Conservation (phyloP, 768 basidiomycete genomes). For the Amylocystis lapponica region DNA sequence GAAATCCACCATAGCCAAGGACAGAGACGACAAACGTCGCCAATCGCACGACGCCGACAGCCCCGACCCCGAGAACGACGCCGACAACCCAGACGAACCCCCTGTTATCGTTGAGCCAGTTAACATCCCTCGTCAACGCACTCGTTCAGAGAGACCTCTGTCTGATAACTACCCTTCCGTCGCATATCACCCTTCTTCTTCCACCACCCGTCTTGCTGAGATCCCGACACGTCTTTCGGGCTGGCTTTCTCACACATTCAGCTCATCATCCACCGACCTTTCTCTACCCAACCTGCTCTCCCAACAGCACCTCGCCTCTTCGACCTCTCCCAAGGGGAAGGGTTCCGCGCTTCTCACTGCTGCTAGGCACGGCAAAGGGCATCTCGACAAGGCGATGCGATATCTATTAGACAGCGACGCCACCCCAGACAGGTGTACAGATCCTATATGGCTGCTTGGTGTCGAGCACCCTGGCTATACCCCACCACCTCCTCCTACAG, state of each 20-base stretch:
- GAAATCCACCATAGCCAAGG: slow-evolving; percentile 14
- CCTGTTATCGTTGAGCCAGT: slow-evolving; percentile 67
- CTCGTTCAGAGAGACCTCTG: slow-evolving; percentile 51
- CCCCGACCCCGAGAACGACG: slow-evolving; percentile 27
- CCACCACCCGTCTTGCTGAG: slow-evolving; percentile 52
- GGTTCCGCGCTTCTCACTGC: slow-evolving; percentile 54
- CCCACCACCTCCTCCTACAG: slow-evolving; percentile 22
- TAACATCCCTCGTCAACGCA: slow-evolving; percentile 46
- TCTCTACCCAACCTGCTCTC: slow-evolving; percentile 56
- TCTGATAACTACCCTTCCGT: slow-evolving; percentile 39
- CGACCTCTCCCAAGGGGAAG: slow-evolving; percentile 39
- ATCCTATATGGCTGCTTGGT: slow-evolving; percentile 88
- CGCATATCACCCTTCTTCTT: slow-evolving; percentile 41
- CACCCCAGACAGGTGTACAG: slow-evolving; percentile 71
- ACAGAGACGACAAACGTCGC: slow-evolving; percentile 15
- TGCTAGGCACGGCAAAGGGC: slow-evolving; percentile 68
- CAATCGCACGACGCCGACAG: slow-evolving; percentile 25
- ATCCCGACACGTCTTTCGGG: slow-evolving; percentile 72
- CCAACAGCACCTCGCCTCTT: slow-evolving; percentile 33
- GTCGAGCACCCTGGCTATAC: slow-evolving; percentile 77
- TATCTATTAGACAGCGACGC: slow-evolving; percentile 91
- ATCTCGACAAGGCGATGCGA: slow-evolving; percentile 78
- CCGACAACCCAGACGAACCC: slow-evolving; percentile 39
- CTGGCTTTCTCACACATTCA: slow-evolving; percentile 78
- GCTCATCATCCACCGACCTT: slow-evolving; percentile 65